A percentile compares a stretch with the other conserved stretches of the same genome.
Conservation (phyloP, 257 asterid genomes). For the Cruciata laevipes region DNA sequence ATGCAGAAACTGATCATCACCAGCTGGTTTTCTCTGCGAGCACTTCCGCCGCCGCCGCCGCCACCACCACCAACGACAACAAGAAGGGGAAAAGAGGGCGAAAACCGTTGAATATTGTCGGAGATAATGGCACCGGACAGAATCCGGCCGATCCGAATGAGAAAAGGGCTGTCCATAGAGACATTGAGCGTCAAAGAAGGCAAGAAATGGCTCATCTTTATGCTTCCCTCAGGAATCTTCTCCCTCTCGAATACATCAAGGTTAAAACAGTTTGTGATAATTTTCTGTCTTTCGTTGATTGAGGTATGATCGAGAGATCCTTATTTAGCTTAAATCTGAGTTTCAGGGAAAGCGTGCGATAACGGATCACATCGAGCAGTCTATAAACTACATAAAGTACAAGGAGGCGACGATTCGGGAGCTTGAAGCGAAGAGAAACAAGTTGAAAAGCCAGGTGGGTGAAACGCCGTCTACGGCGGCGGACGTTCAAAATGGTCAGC, state of each 20-base stretch:
- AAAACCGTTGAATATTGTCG: neutral
- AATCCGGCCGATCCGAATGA: slow-evolving; percentile 2
- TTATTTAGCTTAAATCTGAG: neutral
- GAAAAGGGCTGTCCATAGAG: slow-evolving; percentile 25
- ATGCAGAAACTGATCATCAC: neutral
- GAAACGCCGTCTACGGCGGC: neutral
- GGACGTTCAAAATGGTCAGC: neutral
- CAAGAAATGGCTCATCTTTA: slow-evolving; percentile 38
- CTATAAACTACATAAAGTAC: slow-evolving; percentile 30
- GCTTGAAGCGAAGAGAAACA: slow-evolving; percentile 22
- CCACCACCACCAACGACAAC: neutral
- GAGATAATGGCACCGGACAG: neutral
- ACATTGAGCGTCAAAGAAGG: slow-evolving; percentile 39
- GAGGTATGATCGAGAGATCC: too few relatives aligned
- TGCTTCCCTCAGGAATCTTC: slow-evolving; percentile 30
- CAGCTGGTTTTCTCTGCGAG: neutral
- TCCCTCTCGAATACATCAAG: slow-evolving; percentile 34
- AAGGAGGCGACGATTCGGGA: slow-evolving; percentile 28
- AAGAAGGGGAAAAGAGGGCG: neutral
- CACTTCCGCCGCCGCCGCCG: neutral
- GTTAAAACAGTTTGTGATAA: slow-evolving; percentile 4
- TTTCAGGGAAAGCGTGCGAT: slow-evolving; percentile 42
- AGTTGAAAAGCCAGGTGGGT: slow-evolving; percentile 2
- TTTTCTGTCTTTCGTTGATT: too few relatives aligned
- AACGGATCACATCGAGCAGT: slow-evolving; percentile 42